Base-by-base conservation (phyloP, 805 yeast species). In the Deakozyma indianensis region DNA sequence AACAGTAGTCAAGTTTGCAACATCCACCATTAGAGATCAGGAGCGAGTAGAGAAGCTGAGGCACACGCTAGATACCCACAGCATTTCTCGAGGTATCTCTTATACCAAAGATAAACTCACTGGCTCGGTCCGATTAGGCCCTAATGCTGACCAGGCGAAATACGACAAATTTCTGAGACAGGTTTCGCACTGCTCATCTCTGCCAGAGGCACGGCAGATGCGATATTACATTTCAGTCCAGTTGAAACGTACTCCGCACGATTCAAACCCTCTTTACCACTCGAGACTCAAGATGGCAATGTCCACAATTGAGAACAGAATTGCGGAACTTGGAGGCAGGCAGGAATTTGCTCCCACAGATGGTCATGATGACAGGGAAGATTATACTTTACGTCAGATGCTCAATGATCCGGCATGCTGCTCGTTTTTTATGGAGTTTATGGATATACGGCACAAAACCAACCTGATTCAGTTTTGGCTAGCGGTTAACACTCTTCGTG, bases 1-100 rank as follows among this genome's bases (percentile, higher is more conserved):
- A 46, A 55, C 69, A 35, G 68, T 86, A 15, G 77, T 78, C 7
- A 71, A 73, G 44, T 58, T 72, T 1, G 73, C 83, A 1, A 79
- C 85, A 2, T 71, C 71, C 24, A 72, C 81, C 11, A 65, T 88
- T 56, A 77, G 77, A 50, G 94, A 85, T 54, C 66, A 87, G 46
- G 73, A 73, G 29, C 85, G 83, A 54, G 94, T 87, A 0, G 74
- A 79, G 48, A 73, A 77, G 51, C 69, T 88, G 21, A 64, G 94
- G 49, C 75, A 72, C 21, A 83, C 84, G 1, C 63, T 87, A 28
- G 80, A 79, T 50, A 72, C 75, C 49, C 92, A 86, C 54, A 25
- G 14, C 14, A 9, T 14, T 25, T 25, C 28, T 25, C 28, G 28
- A 9, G 28, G 28, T 14, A 9, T 25, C 14, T 25, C 28, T 25